Conservation (phyloP, 148 eudicot genomes). For the Suaeda aralocaspica region DNA sequence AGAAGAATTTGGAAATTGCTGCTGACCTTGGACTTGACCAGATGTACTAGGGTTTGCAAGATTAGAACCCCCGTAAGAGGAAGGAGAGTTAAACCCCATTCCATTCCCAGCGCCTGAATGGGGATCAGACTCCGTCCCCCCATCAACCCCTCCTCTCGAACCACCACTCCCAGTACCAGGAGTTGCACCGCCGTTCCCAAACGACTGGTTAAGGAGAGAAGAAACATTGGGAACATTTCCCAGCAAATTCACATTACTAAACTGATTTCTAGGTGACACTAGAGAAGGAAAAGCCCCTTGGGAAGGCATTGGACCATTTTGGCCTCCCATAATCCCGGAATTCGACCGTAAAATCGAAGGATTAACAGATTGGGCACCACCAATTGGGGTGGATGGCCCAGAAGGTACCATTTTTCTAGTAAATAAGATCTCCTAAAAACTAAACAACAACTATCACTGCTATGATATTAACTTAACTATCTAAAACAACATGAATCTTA, state of each 20-base stretch:
- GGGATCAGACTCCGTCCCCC: constrained; percentile 63
- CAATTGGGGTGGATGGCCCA: constrained; percentile 81
- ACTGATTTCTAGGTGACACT: constrained; percentile 66
- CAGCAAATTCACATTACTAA: constrained; percentile 63
- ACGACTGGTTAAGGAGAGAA: constrained; percentile 72
- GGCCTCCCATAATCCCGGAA: constrained; percentile 74
- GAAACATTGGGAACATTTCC: constrained; percentile 74
- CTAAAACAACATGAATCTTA: constrained; percentile 32
- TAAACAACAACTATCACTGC: constrained; percentile 19
- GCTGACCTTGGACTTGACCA: constrained; percentile 57
- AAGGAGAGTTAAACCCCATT: constrained; percentile 55
- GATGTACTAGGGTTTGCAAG: constrained; percentile 44
- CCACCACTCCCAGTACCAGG: constrained; percentile 41
- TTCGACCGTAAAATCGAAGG: constrained; percentile 68
- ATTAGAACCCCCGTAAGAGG: constrained; percentile 43
- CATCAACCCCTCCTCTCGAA: constrained; percentile 52
- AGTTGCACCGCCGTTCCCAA: constrained; percentile 57
- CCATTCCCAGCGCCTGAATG: constrained; percentile 63
- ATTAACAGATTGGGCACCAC: constrained; percentile 69
- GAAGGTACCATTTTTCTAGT: constrained; percentile 63
- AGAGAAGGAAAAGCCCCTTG: constrained; percentile 69
- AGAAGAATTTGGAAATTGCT: constrained; percentile 39
- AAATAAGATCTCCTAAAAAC: constrained; percentile 15
- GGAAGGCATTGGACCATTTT: constrained; percentile 62
- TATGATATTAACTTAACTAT: constrained; percentile 14